Evolutionary conservation across 345 rosid species (phyloP), one percentile per base, ranked within the genome.

Genomic region (Raphanus sativus): DNA sequence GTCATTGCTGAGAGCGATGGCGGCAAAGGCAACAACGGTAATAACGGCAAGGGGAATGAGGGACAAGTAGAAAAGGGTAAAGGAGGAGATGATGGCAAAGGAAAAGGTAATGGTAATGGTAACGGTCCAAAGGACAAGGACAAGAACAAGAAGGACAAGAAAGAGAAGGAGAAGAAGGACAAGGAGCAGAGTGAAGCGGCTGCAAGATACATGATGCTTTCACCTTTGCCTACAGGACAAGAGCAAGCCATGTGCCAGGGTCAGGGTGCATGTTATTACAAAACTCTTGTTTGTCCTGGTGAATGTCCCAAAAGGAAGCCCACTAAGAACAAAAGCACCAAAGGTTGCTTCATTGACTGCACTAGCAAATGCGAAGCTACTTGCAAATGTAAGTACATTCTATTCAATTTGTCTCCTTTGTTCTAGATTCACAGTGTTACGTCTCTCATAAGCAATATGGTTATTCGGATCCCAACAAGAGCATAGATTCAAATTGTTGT

Each of bases 291-390:
- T 5, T 93, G 96, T 56, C 98, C 98, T 2, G 17, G 83, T 50
- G 87, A 90, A 52, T 92, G 96, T 78, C 86, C 90, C 0, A 13
- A 56, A 69, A 88, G 86, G 86, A 92, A 84, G 83, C 96, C 96
- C 1, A 70, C 56, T 78, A 80, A 69, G 60, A 89, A 86, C 88
- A 89, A 77, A 86, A 73, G 85, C 84, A 74, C 70, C 4, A 92
- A 89, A 76, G 91, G 89, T 24, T 93, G 98, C 85, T 84, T 76
- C 78, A 62, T 93, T 67, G 85, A 90, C 52, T 89, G 92, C 82
- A 80, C 86, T 75, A 84, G 83, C 88, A 90, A 89, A 77, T 90
- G 94, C 56, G 97, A 92, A 81, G 91, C 75, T 79, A 86, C 86
- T 17, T 90, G 97, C 91, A 92, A 89, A 77, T 84, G 96, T 92